Evolutionary conservation across 2,329 filamentous ascomycete species (phyloP).

Genomic region (Nigrograna mackinnonii): DNA sequence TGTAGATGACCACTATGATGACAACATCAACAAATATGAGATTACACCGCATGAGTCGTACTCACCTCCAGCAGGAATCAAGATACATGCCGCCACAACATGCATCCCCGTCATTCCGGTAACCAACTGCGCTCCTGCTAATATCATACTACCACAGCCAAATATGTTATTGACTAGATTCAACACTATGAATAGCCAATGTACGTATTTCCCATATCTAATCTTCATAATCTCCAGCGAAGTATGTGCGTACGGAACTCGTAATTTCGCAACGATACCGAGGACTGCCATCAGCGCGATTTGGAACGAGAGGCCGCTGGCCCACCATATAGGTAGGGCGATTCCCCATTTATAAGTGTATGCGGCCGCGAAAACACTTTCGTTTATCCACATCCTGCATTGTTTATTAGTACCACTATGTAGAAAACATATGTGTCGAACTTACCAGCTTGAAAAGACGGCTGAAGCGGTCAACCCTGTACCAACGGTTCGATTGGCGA

Average conservation of each 20-base stretch:
- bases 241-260: not conserved
- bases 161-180: not conserved
- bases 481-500: slow-evolving; percentile 9
- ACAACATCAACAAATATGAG: slow-evolving; percentile 2
- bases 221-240: not conserved
- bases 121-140: not conserved
- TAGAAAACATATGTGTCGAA: too few species aligned
- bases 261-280: not conserved
- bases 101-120: not conserved
- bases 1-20: slow-evolving; percentile 6
- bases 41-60: slow-evolving; percentile 4
- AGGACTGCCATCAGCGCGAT: not conserved
- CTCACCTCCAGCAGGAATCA: slow-evolving; percentile 9
- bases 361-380: not conserved
- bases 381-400: slow-evolving; percentile 1
- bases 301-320: not conserved
- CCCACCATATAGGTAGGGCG: not conserved
- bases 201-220: not conserved
- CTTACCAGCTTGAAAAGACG: not conserved
- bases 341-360: not conserved
- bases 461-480: slow-evolving; percentile 1
- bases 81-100: not conserved
- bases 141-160: not conserved
- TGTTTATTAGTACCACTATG: too few species aligned
- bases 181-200: not conserved